Conservation (phyloP, 2,329 filamentous ascomycete genomes). For the Colletotrichum simmondsii region DNA sequence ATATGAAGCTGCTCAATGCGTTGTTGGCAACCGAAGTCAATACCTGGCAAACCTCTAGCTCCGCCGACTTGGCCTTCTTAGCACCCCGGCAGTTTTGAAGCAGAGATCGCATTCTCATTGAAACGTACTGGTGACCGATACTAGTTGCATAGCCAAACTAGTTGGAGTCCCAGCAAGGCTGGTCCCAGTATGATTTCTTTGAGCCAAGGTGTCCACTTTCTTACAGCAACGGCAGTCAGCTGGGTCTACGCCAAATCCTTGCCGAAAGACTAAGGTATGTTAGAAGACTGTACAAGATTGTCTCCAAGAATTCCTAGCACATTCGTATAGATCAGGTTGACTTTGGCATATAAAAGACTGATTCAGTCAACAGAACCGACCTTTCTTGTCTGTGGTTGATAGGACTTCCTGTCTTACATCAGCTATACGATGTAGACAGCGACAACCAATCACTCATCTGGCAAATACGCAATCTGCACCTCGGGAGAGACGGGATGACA, state of each 20-base stretch:
- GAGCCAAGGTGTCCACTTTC: background rate
- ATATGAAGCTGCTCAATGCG: background rate
- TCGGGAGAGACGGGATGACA: conserved; percentile 2
- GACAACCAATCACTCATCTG: background rate
- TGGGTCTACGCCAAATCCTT: background rate
- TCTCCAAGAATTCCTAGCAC: no score
- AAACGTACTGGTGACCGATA: background rate
- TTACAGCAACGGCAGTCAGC: background rate
- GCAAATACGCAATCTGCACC: background rate
- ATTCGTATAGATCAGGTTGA: background rate
- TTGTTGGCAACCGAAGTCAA: background rate
- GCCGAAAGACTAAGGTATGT: background rate
- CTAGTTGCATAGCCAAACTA: background rate
- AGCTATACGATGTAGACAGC: background rate
- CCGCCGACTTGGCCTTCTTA: background rate
- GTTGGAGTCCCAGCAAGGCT: background rate
- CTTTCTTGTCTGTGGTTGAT: background rate
- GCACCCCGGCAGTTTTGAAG: background rate
- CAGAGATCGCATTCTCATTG: background rate
- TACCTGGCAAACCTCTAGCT: background rate
- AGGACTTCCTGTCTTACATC: background rate
- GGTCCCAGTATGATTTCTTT: background rate
- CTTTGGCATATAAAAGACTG: background rate
- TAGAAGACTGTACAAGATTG: background rate
- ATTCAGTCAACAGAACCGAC: background rate